Evolutionary conservation across 805 yeast species (phyloP), one percentile per base, ranked within the genome.

Genomic region (Cyberlindnera petersonii): DNA sequence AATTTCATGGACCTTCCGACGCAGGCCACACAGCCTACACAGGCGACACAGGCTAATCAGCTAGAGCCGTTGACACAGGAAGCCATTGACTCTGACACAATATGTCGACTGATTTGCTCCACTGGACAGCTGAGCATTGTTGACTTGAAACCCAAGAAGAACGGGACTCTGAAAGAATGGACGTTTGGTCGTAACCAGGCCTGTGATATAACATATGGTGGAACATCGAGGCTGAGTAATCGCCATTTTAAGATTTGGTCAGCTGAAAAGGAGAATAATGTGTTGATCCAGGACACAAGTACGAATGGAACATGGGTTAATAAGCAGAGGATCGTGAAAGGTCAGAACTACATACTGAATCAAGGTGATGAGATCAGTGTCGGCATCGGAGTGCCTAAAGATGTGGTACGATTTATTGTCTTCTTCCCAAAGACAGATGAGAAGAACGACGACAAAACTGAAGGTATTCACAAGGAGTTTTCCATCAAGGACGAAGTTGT

Each of bases 301-400:
- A 91, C 98, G 2, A 93, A 93, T 64, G 98, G 98, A 7, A 93
- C 98, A 0, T 83, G 77, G 69, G 64, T 91, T 33, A 93, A 91
- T 64, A 80, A 81, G 23, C 71, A 71, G 26, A 70, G 86, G 36
- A 61, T 91, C 15, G 86, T 80, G 18, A 84, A 82, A 55, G 84
- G 84, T 16, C 77, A 82, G 34, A 86, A 86, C 53, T 86, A 86
- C 58, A 76, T 91, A 40, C 61, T 93, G 26, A 79, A 81, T 31
- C 96, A 87, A 56, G 98, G 98, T 5, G 99, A 93, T 61, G 96
- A 87, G 56, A 82, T 93, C 26, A 75, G 89, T 1, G 85, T 93
- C 0, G 98, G 98, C 0, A 68, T 79, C 14, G 98, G 98, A 5
- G 83, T 89, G 1, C 72, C 82, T 2, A 67, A 69, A 19, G 98